These are phyloP conservation scores for Cudoniella acicularis DNA, from an alignment of 495 filamentous ascomycete genomes.

Conservation along the genomic window DNA sequence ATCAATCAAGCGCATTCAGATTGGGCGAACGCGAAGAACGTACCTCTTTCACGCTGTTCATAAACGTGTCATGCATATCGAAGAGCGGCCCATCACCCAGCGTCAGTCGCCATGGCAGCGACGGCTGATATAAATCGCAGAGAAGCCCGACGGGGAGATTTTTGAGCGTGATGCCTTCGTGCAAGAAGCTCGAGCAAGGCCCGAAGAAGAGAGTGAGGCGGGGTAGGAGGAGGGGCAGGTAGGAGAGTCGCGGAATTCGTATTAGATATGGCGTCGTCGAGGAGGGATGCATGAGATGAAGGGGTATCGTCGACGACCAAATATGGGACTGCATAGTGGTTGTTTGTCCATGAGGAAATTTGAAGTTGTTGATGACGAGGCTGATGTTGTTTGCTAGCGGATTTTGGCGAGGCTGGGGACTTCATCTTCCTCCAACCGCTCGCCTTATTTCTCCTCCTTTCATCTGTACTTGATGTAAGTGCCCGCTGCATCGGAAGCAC, in stretches of 20 bases:
- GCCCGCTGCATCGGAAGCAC: too few species aligned
- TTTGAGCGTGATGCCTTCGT: conserved; percentile 65
- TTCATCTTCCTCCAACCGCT: neutral
- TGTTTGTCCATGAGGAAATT: neutral
- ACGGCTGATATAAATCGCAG: conserved; percentile 70
- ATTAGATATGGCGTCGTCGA: conserved; percentile 44
- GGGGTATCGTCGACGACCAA: conserved; percentile 47
- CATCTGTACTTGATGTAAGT: too few species aligned
- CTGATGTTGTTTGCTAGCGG: neutral
- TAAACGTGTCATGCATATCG: conserved; percentile 83
- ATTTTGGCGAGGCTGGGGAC: neutral
- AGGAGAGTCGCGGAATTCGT: conserved; percentile 63
- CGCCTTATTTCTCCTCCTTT: too few species aligned
- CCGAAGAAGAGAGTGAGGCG: conserved; percentile 75
- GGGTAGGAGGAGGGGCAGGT: conserved; percentile 73
- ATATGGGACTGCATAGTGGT: conserved; percentile 30
- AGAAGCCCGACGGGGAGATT: conserved; percentile 85
- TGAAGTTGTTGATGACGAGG: neutral
- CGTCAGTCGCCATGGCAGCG: conserved; percentile 73
- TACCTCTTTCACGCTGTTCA: conserved; percentile 89
- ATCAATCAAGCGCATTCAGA: neutral
- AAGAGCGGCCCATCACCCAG: conserved; percentile 57
- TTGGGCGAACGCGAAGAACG: conserved; percentile 4
- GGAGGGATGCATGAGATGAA: conserved; percentile 45
- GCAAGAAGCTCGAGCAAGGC: conserved; percentile 74